phyloP scores from a whole-genome alignment of 2,329 filamentous ascomycete species.

The Beauveria pseudobassiana region DNA sequence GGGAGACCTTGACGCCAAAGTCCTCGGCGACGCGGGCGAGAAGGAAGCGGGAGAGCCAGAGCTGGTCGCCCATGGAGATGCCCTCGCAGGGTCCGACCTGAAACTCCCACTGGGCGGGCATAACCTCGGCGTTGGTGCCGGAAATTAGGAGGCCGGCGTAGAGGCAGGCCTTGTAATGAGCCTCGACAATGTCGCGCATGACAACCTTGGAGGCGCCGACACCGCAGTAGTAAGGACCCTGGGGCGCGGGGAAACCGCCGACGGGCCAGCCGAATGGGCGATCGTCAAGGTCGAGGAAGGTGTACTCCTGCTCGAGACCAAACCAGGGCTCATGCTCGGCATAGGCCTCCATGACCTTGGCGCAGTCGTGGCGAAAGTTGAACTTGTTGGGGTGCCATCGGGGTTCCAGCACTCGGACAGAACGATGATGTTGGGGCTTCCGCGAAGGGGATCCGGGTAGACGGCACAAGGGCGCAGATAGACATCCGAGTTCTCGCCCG shows the following conservation, averaged over 20 bases:
- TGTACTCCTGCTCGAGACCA: slow-evolving; percentile 97
- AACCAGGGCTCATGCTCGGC: slow-evolving; percentile 87
- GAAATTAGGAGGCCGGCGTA: slow-evolving; percentile 90
- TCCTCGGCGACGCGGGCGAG: slow-evolving; percentile 89
- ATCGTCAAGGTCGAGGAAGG: slow-evolving; percentile 63
- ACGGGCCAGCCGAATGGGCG: slow-evolving; percentile 70
- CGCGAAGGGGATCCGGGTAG: slow-evolving; percentile 88
- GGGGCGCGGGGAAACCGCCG: slow-evolving; percentile 78
- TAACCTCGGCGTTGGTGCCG: slow-evolving; percentile 98
- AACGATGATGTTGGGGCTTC: slow-evolving; percentile 85
- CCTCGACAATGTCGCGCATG: slow-evolving; percentile 93
- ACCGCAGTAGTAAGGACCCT: slow-evolving; percentile 61
- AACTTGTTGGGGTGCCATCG: slow-evolving; percentile 93
- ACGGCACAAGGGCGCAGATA: slow-evolving; percentile 87
- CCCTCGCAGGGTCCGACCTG: slow-evolving; percentile 87
- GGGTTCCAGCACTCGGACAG: slow-evolving; percentile 91
- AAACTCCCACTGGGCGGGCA: slow-evolving; percentile 97
- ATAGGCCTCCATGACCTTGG: slow-evolving; percentile 83
- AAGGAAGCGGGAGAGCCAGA: slow-evolving; percentile 81
- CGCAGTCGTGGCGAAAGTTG: slow-evolving; percentile 93
- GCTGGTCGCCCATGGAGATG: slow-evolving; percentile 90
- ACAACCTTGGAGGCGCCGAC: slow-evolving; percentile 95
- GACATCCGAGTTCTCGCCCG: slow-evolving; percentile 93
- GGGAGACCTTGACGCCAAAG: slow-evolving; percentile 91
- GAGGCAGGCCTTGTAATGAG: slow-evolving; percentile 56